Evolutionary conservation across 106 monocot species (phyloP).

Genomic region (Acorus gramineus): DNA sequence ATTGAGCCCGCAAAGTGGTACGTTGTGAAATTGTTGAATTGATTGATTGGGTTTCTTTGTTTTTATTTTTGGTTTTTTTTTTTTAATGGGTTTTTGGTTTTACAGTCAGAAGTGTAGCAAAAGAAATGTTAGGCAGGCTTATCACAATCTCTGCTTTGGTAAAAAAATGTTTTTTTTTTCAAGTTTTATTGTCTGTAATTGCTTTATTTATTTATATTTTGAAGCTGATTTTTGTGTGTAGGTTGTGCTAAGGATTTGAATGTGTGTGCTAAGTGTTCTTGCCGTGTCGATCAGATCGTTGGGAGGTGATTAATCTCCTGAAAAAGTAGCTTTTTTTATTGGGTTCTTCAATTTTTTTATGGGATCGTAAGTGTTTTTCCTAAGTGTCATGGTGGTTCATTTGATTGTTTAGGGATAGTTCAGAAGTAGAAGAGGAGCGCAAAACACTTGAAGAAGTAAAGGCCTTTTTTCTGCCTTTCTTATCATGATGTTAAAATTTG

Average conservation of each 20-base stretch:
- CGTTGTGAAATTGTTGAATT: not conserved
- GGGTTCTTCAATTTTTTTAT: not conserved
- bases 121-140: conserved; percentile 72
- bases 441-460: conserved; percentile 65
- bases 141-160: conserved; percentile 82
- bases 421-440: conserved; percentile 66
- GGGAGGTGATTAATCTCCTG: conserved; percentile 41
- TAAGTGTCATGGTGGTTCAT: not conserved
- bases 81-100: not conserved
- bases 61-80: not conserved
- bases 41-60: not conserved
- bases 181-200: not conserved
- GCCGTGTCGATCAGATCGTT: conserved; percentile 30
- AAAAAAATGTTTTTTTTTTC: not conserved
- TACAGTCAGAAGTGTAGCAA: conserved; percentile 80
- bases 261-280: conserved; percentile 86
- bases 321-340: not conserved
- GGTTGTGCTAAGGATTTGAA: conserved; percentile 62
- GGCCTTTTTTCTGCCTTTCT: not conserved
- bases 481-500: not conserved
- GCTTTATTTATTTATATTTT: not conserved
- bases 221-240: conserved; percentile 7
- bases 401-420: conserved; percentile 42
- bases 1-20: conserved; percentile 90
- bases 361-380: not conserved